Conservation (phyloP, 495 filamentous ascomycete genomes). For the Talaromyces liani region DNA sequence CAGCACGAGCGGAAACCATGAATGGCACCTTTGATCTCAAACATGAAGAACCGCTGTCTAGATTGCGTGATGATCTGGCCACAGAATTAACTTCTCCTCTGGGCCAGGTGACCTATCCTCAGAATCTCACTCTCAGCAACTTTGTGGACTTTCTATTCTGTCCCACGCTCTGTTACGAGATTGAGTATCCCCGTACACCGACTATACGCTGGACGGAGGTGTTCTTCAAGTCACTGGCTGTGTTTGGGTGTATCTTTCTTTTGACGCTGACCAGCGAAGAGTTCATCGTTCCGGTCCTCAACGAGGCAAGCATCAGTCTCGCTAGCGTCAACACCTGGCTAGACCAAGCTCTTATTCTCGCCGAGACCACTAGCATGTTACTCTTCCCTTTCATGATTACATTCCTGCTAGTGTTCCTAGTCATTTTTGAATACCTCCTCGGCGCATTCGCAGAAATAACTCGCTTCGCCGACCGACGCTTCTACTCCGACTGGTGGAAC, state of each 20-base stretch:
- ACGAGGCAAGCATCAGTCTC: conserved; percentile 64
- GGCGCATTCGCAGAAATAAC: conserved; percentile 93
- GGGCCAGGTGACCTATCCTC: conserved; percentile 82
- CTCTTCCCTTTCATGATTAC: conserved; percentile 97
- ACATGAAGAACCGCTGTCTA: conserved; percentile 44
- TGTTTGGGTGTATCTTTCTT: conserved; percentile 95
- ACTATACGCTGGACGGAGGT: conserved; percentile 74
- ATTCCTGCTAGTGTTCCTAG: conserved; percentile 88
- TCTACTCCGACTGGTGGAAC: conserved; percentile 96
- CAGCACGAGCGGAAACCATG: conserved; percentile 26
- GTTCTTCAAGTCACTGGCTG: conserved; percentile 75
- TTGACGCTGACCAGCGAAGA: conserved; percentile 87
- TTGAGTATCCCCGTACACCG: conserved; percentile 84
- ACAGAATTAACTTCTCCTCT: conserved; percentile 84
- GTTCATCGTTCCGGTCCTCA: conserved; percentile 86
- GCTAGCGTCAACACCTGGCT: conserved; percentile 45
- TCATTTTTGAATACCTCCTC: conserved; percentile 95
- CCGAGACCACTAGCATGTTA: conserved; percentile 88
- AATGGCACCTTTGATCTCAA: conserved; percentile 18
- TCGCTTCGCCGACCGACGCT: conserved; percentile 87
- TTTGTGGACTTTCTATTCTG: conserved; percentile 85
- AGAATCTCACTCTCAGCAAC: conserved; percentile 76
- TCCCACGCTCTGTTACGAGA: conserved; percentile 93
- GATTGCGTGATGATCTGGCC: conserved; percentile 80
- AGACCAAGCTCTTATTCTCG: conserved; percentile 71